Percentiles rank a stretch among this genome's conserved stretches.
Evolutionary conservation across 768 basidiomycete species (phyloP).

Genomic region (Lentinula sp.): DNA sequence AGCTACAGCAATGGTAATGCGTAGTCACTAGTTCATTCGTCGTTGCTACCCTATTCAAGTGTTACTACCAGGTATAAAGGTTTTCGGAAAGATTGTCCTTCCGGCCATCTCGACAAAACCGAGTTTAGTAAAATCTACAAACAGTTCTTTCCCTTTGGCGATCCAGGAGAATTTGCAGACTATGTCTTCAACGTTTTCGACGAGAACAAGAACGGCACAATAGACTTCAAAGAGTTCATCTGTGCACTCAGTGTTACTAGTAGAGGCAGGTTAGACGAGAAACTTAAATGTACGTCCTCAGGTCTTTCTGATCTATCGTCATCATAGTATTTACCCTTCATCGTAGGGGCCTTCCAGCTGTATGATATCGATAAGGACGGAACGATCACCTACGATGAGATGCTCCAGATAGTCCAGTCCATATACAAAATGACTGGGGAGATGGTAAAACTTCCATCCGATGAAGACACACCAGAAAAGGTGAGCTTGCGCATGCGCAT

Average conservation of each 20-base stretch:
- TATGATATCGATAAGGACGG: conserved; percentile 99
- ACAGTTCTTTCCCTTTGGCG: conserved; percentile 99
- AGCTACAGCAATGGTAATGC: conserved; percentile 86
- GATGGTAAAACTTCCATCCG: conserved; percentile 97
- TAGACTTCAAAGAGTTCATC: conserved; percentile 99
- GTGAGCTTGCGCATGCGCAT: conserved; percentile 27
- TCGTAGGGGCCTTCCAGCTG: conserved; percentile 95
- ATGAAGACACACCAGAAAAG: conserved; percentile 99
- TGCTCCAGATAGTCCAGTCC: conserved; percentile 95
- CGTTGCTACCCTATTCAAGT: conserved; percentile 11
- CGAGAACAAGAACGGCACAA: conserved; percentile 90
- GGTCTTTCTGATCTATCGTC: not conserved
- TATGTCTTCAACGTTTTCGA: conserved; percentile 99
- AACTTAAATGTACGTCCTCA: conserved; percentile 81
- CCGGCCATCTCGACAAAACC: conserved; percentile 91
- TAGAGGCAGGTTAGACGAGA: conserved; percentile 91
- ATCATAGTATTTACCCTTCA: conserved; percentile 12
- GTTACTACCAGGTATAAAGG: conserved; percentile 83
- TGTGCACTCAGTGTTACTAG: conserved; percentile 95
- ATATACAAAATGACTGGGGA: conserved; percentile 99
- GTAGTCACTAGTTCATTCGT: conserved; percentile 1
- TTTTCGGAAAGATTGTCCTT: conserved; percentile 97
- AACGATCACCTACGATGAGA: conserved; percentile 96
- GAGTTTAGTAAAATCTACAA: conserved; percentile 98
- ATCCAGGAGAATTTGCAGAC: conserved; percentile 94